Base-by-base conservation (phyloP, 768 basidiomycete genomes). In the Suillus bovinus region DNA sequence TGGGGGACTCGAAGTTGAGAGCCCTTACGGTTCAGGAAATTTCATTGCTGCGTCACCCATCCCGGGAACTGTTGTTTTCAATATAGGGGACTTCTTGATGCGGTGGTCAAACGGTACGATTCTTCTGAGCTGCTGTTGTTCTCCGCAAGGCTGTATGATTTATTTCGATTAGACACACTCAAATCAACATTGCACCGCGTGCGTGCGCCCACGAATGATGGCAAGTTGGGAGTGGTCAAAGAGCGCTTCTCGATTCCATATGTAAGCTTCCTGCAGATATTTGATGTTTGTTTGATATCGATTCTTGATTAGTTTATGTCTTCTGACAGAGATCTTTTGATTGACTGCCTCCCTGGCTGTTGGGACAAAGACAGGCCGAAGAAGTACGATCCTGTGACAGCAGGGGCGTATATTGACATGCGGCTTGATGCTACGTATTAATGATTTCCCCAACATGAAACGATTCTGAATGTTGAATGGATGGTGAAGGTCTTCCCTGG, bases 191-290 rank as follows among this genome's bases (percentile, higher is more conserved):
- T 83, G 10, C 84, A 85, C 67, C 83, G 84, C 22, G 84, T 86
- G 5, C 75, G 80, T 41, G 78, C 80, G 2, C 83, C 81, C 24
- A 71, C 63, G 9, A 54, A 64, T 61, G 24, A 65, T 29, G 47
- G 54, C 38, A 57, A 50, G 47, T 49, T 55, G 33, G 74, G 70
- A 6, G 79, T 80, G 72, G 77, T 81, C 1, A 83, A 81, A 1
- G 79, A 80, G 38, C 75, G 86, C 31, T 87, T 85, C 66, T 87
- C 86, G 0, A 87, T 88, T 63, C 86, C 87, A 38, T 87, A 86
- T 67, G 83, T 84, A 63, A 63, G 82, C 70, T 8, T 44, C 49
- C 24, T 22, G 24, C 36, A 29, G n/a, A 49, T n/a, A 47, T 50
- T 14, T 44, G 31, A 27, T 34, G 16, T n/a, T 6, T 29, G 17